Conservation (phyloP, 73 alveolate species). For the Blepharisma japonicum region DNA sequence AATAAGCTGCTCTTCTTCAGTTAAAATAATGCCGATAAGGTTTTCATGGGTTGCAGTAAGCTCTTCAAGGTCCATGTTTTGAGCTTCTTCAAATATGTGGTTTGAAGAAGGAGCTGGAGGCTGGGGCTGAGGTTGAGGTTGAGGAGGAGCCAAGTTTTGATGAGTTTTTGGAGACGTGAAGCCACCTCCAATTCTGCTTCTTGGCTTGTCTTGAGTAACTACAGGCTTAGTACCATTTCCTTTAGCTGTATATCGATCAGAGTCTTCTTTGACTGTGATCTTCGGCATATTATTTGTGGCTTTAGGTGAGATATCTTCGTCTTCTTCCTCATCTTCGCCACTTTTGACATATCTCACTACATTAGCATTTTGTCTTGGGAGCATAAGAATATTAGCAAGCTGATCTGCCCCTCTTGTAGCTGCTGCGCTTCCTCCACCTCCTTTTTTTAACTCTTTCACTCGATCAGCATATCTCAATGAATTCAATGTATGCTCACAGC, state of each 20-base stretch:
- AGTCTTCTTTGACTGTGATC: too few relatives aligned
- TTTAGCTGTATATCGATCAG: too few relatives aligned
- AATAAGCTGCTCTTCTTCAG: conserved; percentile 69
- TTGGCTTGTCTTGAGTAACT: too few relatives aligned
- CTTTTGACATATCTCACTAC: conserved; percentile 5
- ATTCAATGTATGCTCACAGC: conserved; percentile 98
- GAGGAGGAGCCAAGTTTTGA: conserved; percentile 14
- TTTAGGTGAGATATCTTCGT: too few relatives aligned
- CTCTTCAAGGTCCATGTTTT: conserved; percentile 27
- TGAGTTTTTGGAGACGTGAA: neutral
- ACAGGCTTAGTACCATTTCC: too few relatives aligned
- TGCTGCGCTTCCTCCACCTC: conserved; percentile 26
- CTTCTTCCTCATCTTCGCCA: conserved; percentile 4
- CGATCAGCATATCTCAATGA: conserved; percentile 99
- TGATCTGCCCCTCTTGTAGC: conserved; percentile 28
- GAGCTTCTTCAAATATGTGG: neutral
- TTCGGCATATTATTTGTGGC: neutral
- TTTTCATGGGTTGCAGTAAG: conserved; percentile 18
- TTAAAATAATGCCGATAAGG: conserved; percentile 7
- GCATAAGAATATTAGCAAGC: conserved; percentile 29
- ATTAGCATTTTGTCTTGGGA: conserved; percentile 29
- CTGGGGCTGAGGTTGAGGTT: conserved; percentile 14
- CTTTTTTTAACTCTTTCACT: conserved; percentile 97
- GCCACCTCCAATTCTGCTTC: too few relatives aligned
- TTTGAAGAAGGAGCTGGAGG: conserved; percentile 2